Evolutionary conservation across 352 stramenopile species (phyloP).

Genomic region (Phytopythium cucurbitacearum): DNA sequence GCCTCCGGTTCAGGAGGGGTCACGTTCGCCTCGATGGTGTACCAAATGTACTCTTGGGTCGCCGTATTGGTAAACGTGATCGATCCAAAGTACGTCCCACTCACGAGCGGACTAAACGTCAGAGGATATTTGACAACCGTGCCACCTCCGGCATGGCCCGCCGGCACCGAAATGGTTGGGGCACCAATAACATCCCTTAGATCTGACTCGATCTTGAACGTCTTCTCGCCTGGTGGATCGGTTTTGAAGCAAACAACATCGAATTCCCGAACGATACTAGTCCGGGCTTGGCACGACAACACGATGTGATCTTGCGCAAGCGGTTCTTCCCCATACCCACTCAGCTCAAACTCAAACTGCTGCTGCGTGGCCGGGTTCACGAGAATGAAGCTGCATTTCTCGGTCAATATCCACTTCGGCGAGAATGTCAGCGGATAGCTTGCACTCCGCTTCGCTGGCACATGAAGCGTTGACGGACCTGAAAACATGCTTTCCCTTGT

Average conservation of each 20-base stretch:
- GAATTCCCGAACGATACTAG: slow-evolving; percentile 79
- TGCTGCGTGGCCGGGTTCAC: slow-evolving; percentile 82
- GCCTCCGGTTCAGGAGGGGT: slow-evolving; percentile 65
- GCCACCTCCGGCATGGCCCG: slow-evolving; percentile 6
- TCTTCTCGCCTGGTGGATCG: slow-evolving; percentile 30
- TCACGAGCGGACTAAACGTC: slow-evolving; percentile 85
- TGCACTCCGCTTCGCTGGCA: slow-evolving; percentile 64
- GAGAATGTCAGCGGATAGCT: slow-evolving; percentile 84
- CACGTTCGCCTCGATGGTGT: slow-evolving; percentile 90
- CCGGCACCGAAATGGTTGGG: slow-evolving; percentile 19
- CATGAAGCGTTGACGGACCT: slow-evolving; percentile 52
- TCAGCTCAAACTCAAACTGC: slow-evolving; percentile 88
- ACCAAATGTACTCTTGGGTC: slow-evolving; percentile 89
- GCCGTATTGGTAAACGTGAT: slow-evolving; percentile 89
- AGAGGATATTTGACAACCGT: slow-evolving; percentile 63
- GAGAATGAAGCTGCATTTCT: slow-evolving; percentile 72
- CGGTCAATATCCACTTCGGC: slow-evolving; percentile 67
- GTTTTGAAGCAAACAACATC: slow-evolving; percentile 57
- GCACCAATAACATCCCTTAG: slow-evolving; percentile 84
- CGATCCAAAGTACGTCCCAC: slow-evolving; percentile 89
- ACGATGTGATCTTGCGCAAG: slow-evolving; percentile 88
- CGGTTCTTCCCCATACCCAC: slow-evolving; percentile 83
- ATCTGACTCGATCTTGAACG: slow-evolving; percentile 90
- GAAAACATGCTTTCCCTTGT: slow-evolving; percentile 49
- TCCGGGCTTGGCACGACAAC: slow-evolving; percentile 81